phyloP scores from a whole-genome alignment of 306 rosid species.

The Dryas alaskensis region DNA sequence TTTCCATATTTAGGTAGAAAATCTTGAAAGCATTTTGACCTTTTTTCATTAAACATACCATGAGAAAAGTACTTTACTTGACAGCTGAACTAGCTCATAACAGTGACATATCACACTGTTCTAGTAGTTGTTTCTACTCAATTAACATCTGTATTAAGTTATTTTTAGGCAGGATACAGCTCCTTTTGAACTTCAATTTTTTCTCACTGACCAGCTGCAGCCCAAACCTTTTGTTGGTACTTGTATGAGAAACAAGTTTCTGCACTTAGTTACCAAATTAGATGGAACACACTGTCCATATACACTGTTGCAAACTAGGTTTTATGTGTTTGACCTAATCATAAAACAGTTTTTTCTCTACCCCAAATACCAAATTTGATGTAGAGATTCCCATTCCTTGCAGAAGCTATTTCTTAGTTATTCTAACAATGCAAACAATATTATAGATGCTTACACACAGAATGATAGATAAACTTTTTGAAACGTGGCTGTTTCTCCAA shows the following conservation, averaged over 20 bases:
- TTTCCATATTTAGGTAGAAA: background rate
- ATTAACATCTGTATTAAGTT: background rate
- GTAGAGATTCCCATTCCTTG: background rate
- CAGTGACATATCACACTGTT: background rate
- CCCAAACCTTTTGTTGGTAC: background rate
- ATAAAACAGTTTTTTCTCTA: background rate
- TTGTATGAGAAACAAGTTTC: background rate
- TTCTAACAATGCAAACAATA: background rate
- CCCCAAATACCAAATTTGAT: background rate
- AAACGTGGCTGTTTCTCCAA: background rate
- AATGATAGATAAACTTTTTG: background rate
- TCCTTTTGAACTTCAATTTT: background rate
- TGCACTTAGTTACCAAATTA: background rate
- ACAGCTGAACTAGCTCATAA: background rate
- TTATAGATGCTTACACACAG: background rate
- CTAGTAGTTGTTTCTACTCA: background rate
- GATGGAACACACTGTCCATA: too few relatives aligned
- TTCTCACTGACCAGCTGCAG: background rate
- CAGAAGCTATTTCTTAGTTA: background rate
- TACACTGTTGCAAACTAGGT: background rate
- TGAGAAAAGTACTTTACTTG: background rate
- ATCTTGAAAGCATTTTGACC: background rate
- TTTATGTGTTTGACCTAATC: background rate
- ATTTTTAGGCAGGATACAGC: background rate
- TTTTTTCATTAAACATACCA: background rate